Conservation (phyloP, 2,329 filamentous ascomycete genomes). For the Cercospora sp. region DNA sequence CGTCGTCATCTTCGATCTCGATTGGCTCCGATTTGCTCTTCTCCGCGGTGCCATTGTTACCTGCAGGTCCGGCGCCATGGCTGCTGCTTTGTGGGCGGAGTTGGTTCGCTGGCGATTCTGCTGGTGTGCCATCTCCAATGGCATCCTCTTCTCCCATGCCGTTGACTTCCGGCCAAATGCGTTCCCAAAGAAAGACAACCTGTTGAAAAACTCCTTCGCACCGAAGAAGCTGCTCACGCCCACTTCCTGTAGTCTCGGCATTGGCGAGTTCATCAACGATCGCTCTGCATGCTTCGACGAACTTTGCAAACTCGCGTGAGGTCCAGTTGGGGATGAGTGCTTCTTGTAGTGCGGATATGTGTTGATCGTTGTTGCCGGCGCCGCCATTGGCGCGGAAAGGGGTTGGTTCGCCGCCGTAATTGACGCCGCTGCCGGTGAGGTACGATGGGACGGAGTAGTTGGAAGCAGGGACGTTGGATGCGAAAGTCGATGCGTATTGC, state of each 20-base stretch:
- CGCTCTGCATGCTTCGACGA: conserved; percentile 50
- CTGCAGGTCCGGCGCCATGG: conserved; percentile 17
- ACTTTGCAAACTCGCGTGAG: conserved; percentile 51
- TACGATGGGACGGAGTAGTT: conserved; percentile 38
- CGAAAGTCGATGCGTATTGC: conserved; percentile 51
- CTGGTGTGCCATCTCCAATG: conserved; percentile 20
- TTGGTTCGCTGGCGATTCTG: conserved; percentile 8
- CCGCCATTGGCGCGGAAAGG: conserved; percentile 2
- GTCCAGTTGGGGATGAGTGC: conserved; percentile 55
- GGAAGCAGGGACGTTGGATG: conserved; percentile 31
- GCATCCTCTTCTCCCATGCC: conserved; percentile 51
- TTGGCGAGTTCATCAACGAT: conserved; percentile 54
- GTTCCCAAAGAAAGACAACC: conserved; percentile 50
- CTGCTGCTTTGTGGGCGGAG: conserved; percentile 13
- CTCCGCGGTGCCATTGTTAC: conserved; percentile 17
- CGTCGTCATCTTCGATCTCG: conserved; percentile 27
- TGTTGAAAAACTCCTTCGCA: conserved; percentile 52
- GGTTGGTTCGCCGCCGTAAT: conserved; percentile 15
- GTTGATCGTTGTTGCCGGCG: conserved; percentile 28
- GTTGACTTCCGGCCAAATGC: conserved; percentile 53
- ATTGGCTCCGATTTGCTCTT: conserved; percentile 18
- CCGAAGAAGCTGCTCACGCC: conserved; percentile 49
- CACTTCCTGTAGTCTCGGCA: conserved; percentile 48
- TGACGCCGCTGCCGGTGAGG: conserved; percentile 28
- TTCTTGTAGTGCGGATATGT: conserved; percentile 52